These are phyloP conservation scores for Cryphonectria radicalis DNA, from an alignment of 2,329 filamentous ascomycete species.

Conservation along the genomic window DNA sequence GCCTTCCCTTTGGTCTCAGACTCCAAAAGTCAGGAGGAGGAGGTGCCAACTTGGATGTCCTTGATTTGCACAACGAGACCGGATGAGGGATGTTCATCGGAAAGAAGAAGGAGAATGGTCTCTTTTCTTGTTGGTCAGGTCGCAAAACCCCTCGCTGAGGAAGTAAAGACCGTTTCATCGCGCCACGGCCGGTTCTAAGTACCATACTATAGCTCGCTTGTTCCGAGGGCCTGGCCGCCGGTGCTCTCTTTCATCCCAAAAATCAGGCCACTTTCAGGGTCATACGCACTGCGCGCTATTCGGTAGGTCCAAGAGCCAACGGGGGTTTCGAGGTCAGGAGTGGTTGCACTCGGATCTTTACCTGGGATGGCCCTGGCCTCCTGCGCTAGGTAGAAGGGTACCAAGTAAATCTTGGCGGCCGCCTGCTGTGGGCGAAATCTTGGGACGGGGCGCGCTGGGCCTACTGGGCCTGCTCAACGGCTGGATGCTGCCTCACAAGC, in stretches of 20 bases:
- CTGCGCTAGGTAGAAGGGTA: constrained; percentile 4
- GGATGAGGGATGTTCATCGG: neutral
- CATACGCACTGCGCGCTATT: constrained; percentile 8
- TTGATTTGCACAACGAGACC: neutral
- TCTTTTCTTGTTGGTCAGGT: neutral
- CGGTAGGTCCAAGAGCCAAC: neutral
- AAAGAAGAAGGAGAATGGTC: neutral
- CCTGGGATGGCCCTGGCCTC: constrained; percentile 6
- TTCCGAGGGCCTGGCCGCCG: neutral
- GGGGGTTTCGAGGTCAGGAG: neutral
- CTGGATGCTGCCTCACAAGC: neutral
- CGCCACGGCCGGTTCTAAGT: neutral
- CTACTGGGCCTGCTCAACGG: neutral
- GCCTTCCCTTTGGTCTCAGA: neutral
- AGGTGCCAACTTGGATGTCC: too few relatives aligned
- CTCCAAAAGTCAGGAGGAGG: neutral
- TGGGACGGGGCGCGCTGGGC: neutral
- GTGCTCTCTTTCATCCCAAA: neutral
- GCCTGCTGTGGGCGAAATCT: neutral
- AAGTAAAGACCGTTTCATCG: neutral
- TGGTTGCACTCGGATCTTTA: constrained; percentile 2
- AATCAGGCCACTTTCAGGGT: constrained; percentile 27
- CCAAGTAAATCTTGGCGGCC: neutral
- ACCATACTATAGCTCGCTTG: neutral
- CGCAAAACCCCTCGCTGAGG: neutral